Percentiles rank a stretch among this genome's conserved stretches.
Conservation (phyloP, 257 asterid species). For the Anisodus tanguticus region DNA sequence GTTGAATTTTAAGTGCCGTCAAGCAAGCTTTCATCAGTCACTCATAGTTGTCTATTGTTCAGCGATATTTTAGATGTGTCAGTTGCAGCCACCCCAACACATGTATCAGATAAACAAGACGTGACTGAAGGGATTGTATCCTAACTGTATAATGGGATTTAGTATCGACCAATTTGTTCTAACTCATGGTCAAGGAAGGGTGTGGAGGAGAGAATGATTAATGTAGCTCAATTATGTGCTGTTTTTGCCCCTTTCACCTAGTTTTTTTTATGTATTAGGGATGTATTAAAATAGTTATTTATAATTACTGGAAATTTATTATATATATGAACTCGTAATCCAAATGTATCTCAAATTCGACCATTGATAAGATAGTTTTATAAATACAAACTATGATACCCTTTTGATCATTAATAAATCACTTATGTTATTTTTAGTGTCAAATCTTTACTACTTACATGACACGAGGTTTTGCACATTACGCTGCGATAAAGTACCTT, state of each 20-base stretch:
- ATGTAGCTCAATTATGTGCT: neutral
- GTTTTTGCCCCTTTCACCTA: neutral
- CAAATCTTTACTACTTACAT: neutral
- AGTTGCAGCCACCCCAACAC: conserved; percentile 28
- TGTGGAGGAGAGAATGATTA: conserved; percentile 1
- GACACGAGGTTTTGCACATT: neutral
- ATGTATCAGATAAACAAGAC: neutral
- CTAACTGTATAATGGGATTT: neutral
- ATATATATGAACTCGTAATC: neutral
- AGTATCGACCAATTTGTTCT: conserved; percentile 18
- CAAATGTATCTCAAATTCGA: too few relatives aligned
- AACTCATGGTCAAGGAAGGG: neutral
- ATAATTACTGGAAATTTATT: neutral
- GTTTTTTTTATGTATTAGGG: neutral
- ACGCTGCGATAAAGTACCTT: neutral
- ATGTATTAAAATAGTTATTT: neutral
- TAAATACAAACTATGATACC: neutral
- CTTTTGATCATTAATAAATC: too few relatives aligned
- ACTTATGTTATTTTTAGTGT: neutral
- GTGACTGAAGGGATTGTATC: neutral
- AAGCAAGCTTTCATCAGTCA: neutral
- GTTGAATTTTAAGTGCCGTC: neutral
- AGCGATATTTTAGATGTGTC: conserved; percentile 5
- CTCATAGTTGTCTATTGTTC: neutral
- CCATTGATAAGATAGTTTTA: too few relatives aligned